These are phyloP conservation scores for Amanita thiersii DNA, from an alignment of 768 basidiomycete genomes.

Conservation along the genomic window DNA sequence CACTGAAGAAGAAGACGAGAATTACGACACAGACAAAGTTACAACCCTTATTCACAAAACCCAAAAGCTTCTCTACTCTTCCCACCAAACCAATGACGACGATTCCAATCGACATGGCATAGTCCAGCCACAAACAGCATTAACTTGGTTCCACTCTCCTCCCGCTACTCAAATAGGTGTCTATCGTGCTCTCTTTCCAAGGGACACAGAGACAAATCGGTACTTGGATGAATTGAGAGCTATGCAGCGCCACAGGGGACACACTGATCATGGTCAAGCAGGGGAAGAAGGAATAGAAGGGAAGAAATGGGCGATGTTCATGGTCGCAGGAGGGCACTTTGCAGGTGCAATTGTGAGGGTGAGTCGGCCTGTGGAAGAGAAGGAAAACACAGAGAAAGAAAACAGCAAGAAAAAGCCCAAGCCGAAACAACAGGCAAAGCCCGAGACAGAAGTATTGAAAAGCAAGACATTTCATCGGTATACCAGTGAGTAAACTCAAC, in stretches of 20 bases:
- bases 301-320: constrained; percentile 88
- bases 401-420: constrained; percentile 39
- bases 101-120: constrained; percentile 29
- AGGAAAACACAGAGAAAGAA: constrained; percentile 28
- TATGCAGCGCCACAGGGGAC: constrained; percentile 48
- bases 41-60: constrained; percentile 58
- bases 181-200: constrained; percentile 70
- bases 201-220: constrained; percentile 28
- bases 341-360: constrained; percentile 85
- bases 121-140: constrained; percentile 47
- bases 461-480: constrained; percentile 99
- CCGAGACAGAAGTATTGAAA: constrained; percentile 72
- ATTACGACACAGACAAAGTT: constrained; percentile 57
- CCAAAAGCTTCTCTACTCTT: constrained; percentile 33
- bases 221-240: constrained; percentile 55
- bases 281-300: constrained; percentile 23
- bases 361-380: constrained; percentile 41
- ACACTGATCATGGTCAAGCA: too few species aligned
- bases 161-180: constrained; percentile 86
- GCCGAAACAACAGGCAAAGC: constrained; percentile 46
- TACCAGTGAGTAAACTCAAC: constrained; percentile 89
- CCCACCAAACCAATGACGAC: constrained; percentile 17
- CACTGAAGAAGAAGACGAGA: constrained; percentile 34
- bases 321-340: constrained; percentile 97
- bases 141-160: constrained; percentile 88